Evolutionary conservation across 768 basidiomycete species (phyloP).

Genomic region (Phaeotremella skinneri): DNA sequence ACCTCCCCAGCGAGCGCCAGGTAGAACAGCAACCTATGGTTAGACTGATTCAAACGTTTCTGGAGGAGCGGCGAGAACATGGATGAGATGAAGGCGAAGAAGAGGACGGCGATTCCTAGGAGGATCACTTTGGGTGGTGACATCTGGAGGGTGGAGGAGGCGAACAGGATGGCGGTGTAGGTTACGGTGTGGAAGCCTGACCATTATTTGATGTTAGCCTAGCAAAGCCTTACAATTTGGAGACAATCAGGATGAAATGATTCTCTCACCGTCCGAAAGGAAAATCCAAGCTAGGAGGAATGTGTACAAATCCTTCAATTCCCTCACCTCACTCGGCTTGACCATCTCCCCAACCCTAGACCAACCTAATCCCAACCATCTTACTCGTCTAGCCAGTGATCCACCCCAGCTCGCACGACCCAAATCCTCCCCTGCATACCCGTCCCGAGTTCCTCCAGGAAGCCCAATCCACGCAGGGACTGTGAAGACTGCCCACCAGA

Average conservation of each 20-base stretch:
- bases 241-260: not conserved
- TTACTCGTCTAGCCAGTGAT: slow-evolving; percentile 1
- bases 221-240: not conserved
- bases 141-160: slow-evolving; percentile 83
- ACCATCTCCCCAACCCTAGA: slow-evolving; percentile 71
- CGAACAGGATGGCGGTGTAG: slow-evolving; percentile 86
- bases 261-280: slow-evolving; percentile 73
- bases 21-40: slow-evolving; percentile 63
- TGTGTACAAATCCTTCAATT: slow-evolving; percentile 76
- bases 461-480: slow-evolving; percentile 75
- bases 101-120: slow-evolving; percentile 71
- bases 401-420: slow-evolving; percentile 6
- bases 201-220: not conserved
- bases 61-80: slow-evolving; percentile 77
- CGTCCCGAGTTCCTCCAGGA: slow-evolving; percentile 53
- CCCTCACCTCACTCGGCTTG: slow-evolving; percentile 66
- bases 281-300: slow-evolving; percentile 94
- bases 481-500: slow-evolving; percentile 84
- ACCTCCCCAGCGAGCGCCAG: slow-evolving; percentile 66
- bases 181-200: slow-evolving; percentile 88
- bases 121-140: slow-evolving; percentile 70
- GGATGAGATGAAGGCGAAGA: slow-evolving; percentile 75
- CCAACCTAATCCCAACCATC: slow-evolving; percentile 64
- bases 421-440: not conserved
- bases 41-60: slow-evolving; percentile 63